Evolutionary conservation across 768 basidiomycete species (phyloP).

Genomic region (Lactarius pseudohatsudake): DNA sequence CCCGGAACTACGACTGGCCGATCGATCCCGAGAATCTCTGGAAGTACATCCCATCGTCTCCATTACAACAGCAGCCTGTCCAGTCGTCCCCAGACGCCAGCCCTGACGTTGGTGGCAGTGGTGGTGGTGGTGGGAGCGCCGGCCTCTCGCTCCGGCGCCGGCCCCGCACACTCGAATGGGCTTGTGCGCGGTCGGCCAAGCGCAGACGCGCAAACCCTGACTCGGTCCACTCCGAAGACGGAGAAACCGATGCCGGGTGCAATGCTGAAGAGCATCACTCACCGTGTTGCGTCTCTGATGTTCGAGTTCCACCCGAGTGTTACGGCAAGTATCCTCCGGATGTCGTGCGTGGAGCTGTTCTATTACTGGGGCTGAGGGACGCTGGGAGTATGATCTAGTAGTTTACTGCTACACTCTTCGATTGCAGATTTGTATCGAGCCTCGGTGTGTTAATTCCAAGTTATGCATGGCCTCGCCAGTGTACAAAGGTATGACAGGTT

Average conservation of each 20-base stretch:
- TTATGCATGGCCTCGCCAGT: constrained; percentile 21
- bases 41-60: constrained; percentile 34
- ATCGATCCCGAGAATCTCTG: constrained; percentile 34
- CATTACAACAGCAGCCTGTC: constrained; percentile 28
- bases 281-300: constrained; percentile 5
- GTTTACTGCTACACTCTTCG: constrained; percentile 9
- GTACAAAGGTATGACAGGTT: constrained; percentile 30
- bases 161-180: constrained; percentile 45
- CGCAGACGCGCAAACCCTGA: constrained; percentile 35
- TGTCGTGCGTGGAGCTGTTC: constrained; percentile 35
- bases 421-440: constrained; percentile 23
- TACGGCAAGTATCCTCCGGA: constrained; percentile 32
- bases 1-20: constrained; percentile 16
- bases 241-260: constrained; percentile 27
- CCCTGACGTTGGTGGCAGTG: constrained; percentile 15
- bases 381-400: constrained; percentile 10
- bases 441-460: constrained; percentile 23
- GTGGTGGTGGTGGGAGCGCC: constrained; percentile 14
- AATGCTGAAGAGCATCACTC: not conserved
- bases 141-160: constrained; percentile 27
- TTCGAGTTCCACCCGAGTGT: constrained; percentile 31
- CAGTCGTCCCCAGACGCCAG: constrained; percentile 26
- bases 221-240: constrained; percentile 21
- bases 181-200: constrained; percentile 43
- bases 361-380: constrained; percentile 31